These are phyloP conservation scores for Albophoma yamanashiensis DNA, from an alignment of 2,329 filamentous ascomycete genomes.

Conservation along the genomic window DNA sequence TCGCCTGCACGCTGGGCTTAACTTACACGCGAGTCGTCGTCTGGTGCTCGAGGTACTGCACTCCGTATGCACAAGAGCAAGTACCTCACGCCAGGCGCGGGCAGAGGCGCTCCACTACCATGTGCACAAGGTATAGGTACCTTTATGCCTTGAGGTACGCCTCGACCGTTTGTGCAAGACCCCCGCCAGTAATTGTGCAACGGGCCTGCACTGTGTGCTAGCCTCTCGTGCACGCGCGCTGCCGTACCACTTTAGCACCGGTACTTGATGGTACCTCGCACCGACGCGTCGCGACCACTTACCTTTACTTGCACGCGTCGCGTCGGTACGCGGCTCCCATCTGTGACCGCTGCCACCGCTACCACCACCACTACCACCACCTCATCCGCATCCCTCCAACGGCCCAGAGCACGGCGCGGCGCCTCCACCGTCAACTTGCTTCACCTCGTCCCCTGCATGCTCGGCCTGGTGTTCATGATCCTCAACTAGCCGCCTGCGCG, in stretches of 20 bases:
- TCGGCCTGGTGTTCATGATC: constrained; percentile 5
- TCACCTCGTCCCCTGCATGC: background rate
- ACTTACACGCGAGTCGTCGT: too few relatives aligned
- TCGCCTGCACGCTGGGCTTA: too few relatives aligned
- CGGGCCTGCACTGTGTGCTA: background rate
- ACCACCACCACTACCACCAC: too few relatives aligned
- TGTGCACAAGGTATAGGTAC: too few relatives aligned
- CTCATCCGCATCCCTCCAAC: background rate
- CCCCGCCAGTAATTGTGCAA: background rate
- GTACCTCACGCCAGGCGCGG: too few relatives aligned
- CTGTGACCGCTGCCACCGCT: background rate
- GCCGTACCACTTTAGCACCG: background rate
- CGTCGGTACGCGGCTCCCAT: background rate
- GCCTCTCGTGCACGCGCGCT: background rate
- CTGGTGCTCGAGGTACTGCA: too few relatives aligned
- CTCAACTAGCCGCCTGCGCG: constrained; percentile 5
- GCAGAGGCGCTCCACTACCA: too few relatives aligned
- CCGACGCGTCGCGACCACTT: background rate
- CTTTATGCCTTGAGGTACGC: too few relatives aligned
- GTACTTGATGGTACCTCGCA: background rate
- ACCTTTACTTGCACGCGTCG: background rate
- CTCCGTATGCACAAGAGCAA: too few relatives aligned
- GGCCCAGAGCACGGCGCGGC: background rate
- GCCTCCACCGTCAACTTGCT: background rate
- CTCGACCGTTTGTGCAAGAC: too few relatives aligned